Conservation (phyloP, 2,329 filamentous ascomycete genomes). For the Parasarocladium wereldwijsianum region DNA sequence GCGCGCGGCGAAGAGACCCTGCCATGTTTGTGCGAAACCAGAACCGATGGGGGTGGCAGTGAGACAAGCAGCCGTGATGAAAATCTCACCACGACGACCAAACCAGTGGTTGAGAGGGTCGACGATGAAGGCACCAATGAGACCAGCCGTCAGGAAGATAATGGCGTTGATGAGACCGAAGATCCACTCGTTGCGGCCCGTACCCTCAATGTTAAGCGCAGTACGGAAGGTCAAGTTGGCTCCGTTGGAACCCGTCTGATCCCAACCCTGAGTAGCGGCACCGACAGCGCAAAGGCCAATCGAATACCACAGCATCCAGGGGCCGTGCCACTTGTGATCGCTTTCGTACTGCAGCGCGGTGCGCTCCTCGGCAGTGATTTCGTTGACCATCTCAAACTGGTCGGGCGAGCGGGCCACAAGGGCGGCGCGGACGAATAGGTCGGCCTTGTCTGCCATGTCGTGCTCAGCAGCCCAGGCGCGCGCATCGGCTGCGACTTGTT, state of each 20-base stretch:
- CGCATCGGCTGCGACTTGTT: constrained; percentile 22
- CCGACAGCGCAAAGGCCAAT: constrained; percentile 40
- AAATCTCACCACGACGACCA: constrained; percentile 51
- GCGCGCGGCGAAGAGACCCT: constrained; percentile 45
- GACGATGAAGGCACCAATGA: constrained; percentile 29
- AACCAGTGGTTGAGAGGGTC: constrained; percentile 44
- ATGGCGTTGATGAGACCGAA: constrained; percentile 19
- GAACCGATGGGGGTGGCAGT: constrained; percentile 31
- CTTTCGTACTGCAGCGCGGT: constrained; percentile 23
- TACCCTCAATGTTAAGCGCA: constrained; percentile 19
- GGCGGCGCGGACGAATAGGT: constrained; percentile 22
- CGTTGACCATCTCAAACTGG: constrained; percentile 12
- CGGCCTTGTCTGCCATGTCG: constrained; percentile 31
- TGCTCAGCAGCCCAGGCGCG: constrained; percentile 33
- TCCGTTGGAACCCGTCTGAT: constrained; percentile 47
- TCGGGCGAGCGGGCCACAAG: constrained; percentile 18
- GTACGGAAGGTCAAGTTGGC: constrained; percentile 45
- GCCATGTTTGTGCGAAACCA: constrained; percentile 46
- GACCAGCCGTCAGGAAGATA: constrained; percentile 29
- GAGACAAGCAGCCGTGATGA: constrained; percentile 33
- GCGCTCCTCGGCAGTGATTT: constrained; percentile 21
- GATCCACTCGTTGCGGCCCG: constrained; percentile 29
- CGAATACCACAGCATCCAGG: constrained; percentile 24
- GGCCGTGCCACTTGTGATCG: constrained; percentile 44
- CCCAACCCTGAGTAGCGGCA: constrained; percentile 46